A percentile compares a stretch with the other conserved stretches of the same genome.
phyloP scores from a whole-genome alignment of 768 basidiomycete species.

The Mrakia gelida region DNA sequence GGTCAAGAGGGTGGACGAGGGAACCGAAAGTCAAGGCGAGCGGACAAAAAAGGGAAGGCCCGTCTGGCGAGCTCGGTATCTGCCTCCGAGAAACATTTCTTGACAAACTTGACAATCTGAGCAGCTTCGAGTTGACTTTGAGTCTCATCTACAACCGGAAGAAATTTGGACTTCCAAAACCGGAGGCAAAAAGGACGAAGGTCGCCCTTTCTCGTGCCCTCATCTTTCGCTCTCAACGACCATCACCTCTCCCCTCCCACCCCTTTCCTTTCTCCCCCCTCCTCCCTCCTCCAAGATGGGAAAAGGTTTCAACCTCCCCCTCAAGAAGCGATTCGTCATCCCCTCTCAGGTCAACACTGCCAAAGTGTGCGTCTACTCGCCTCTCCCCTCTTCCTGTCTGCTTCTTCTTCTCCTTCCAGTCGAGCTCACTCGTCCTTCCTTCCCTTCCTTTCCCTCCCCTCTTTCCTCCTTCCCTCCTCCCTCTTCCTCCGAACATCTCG shows the following conservation, averaged over 20 bases:
- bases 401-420: background rate
- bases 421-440: slow-evolving; percentile 12
- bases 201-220: background rate
- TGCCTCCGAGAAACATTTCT: no score
- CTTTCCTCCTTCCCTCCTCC: background rate
- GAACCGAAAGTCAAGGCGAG: background rate
- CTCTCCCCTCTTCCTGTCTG: background rate
- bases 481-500: no score
- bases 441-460: background rate
- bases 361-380: background rate
- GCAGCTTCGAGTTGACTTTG: no score
- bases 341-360: background rate
- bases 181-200: no score
- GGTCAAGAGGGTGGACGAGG: background rate
- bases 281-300: background rate
- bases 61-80: background rate
- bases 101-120: no score
- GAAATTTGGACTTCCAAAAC: no score
- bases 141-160: no score
- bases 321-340: background rate
- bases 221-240: background rate
- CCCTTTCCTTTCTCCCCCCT: background rate
- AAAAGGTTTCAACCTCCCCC: background rate
- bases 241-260: background rate
- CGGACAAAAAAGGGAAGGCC: background rate